Base-by-base conservation (phyloP, 176 grass and related monocot genomes). In the Oryza glumipatula region DNA sequence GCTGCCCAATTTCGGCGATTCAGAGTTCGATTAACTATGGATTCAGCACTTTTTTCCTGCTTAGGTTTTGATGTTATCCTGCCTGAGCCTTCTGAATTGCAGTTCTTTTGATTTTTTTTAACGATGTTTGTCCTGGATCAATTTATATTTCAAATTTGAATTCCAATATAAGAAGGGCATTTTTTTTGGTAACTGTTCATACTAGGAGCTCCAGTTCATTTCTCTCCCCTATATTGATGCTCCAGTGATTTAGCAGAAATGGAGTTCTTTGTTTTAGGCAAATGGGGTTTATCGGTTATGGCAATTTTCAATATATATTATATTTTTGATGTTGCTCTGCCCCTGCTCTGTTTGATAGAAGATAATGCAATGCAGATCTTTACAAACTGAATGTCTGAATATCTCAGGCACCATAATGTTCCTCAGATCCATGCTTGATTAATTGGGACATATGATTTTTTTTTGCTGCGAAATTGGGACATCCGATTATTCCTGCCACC, bases 321-420 rank as follows among this genome's bases (percentile, higher is more conserved):
- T 11, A 1, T 61, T 2, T 3, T 6, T 64, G 2, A 56, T 30
- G 30, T 76, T 41, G 21, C 49, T 65, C 36, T 6, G 35, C 35
- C 35, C 35, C 35, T 36, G 24, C 5, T 24, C 16, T 14, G 22
- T 30, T 48, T 41, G 5, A 1, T 72, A 13, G 26, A 79, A 24
- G 21, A 74, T 11, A 6, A 23, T 24, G 77, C 46, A 80, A 43
- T 68, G 60, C 35, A 66, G 70, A 80, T 33, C 28, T 2, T 86
- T 46, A 43, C 6, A 47, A 16, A 15, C 45, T 75, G 58, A 9
- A 72, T 33, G 12, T 30, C 51, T 72, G 56, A 54, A 86, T 26
- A 47, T 64, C 13, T 30, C 38, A 70, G 22, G 5, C 35, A 33
- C 74, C 9, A 22, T 15, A 35, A n/a, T 6, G 74, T 61, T n/a